These are phyloP conservation scores for Monilinia aucupariae DNA, from an alignment of 2,329 filamentous ascomycete species.

Conservation along the genomic window DNA sequence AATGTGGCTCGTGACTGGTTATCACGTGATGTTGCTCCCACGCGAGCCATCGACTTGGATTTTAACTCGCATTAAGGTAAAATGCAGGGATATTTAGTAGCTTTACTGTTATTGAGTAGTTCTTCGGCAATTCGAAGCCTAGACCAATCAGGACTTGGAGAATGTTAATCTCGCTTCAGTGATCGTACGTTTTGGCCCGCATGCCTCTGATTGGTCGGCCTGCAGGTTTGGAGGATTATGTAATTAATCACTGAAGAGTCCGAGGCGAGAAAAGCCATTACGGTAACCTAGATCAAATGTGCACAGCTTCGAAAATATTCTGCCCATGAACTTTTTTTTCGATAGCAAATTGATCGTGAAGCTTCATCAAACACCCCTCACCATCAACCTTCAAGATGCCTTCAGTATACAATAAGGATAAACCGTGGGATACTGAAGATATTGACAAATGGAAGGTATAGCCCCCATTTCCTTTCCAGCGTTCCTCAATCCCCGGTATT, in stretches of 20 bases:
- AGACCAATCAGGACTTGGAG: too few relatives aligned
- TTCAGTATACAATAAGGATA: slow-evolving; percentile 82
- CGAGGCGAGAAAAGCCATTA: slow-evolving; percentile 7
- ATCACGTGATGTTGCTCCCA: not conserved
- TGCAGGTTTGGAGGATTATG: too few relatives aligned
- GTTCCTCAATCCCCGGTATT: not conserved
- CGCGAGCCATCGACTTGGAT: rapidly evolving
- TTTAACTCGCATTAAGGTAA: too few relatives aligned
- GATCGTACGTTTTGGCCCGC: too few relatives aligned
- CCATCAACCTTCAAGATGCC: slow-evolving; percentile 54
- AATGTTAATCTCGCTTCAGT: too few relatives aligned
- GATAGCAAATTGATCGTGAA: slow-evolving; percentile 9
- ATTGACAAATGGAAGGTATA: slow-evolving; percentile 90
- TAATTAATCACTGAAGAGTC: too few relatives aligned
- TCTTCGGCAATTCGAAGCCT: too few relatives aligned
- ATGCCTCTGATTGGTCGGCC: too few relatives aligned
- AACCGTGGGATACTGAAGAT: slow-evolving; percentile 94
- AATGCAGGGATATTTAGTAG: too few relatives aligned
- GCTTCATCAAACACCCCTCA: slow-evolving; percentile 18
- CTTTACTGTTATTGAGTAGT: too few relatives aligned
- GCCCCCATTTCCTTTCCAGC: not conserved
- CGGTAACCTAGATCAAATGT: slow-evolving; percentile 7
- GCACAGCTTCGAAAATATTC: slow-evolving; percentile 14
- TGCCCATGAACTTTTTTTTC: slow-evolving; percentile 18
- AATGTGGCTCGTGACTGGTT: rapidly evolving